Evolutionary conservation across 192 early-diverging fungal species (phyloP), one percentile per base, ranked within the genome.

Genomic region (Cetraspora pellucida): DNA sequence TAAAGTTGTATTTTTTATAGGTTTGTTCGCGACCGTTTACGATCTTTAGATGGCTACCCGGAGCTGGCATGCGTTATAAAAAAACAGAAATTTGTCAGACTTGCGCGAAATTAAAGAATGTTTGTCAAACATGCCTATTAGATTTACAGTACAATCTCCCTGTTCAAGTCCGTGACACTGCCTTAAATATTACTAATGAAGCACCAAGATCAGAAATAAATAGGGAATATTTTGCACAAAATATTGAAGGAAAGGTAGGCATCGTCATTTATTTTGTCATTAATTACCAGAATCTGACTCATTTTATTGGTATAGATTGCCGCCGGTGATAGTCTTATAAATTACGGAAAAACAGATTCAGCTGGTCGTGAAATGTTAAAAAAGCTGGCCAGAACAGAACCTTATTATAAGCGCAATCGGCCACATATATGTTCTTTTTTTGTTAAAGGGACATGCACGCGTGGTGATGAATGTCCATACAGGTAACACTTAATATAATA

Each of bases 71-170:
- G 94, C 90, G 97, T 70, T 94, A 93, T 87, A 98, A 98, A 80
- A 97, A 98, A 87, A 99, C 98, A 0, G 96, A 99, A 81, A 93
- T 98, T 69, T 99, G 98, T 74, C 93, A 96, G 81, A 95, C 94
- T 0, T 99, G 98, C 79, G 94, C 98, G 45, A 97, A 98, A 81
- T 86, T 98, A 77, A 99, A 99, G 84, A 98, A 99, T 82, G 94
- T 95, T 11, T 99, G 98, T 73, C 98, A 98, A 79, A 96, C 96
- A 9, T 99, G 98, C 79, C 84, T 98, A 19, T 83, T 98, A 54
- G 97, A 99, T 85, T 87, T 98, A n/a, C 93, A 98, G 80, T 95
- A 91, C 80, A 94, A 93, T 50, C 83, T 99, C 66, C 97, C 96
- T 19, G 91, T 94, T 7, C 95, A 97, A 81, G 97, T 97, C 23